These are phyloP conservation scores for Crithidia sp. DNA, from an alignment of 208 protist genomes.

Conservation along the genomic window DNA sequence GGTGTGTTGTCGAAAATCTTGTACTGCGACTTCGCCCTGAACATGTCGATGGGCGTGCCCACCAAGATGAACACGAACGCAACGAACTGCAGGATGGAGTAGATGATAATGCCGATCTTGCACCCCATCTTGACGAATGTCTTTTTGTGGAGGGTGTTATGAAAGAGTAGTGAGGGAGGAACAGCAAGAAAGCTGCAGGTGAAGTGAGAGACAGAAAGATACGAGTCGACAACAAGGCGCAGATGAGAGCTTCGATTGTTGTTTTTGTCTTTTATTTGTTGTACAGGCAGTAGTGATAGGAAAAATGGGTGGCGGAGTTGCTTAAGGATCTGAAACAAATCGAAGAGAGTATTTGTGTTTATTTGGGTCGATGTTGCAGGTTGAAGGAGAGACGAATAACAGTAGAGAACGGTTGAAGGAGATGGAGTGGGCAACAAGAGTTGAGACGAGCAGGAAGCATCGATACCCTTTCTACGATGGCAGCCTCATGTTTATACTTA, in stretches of 20 bases:
- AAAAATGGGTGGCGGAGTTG: too few relatives aligned
- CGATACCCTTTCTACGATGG: too few relatives aligned
- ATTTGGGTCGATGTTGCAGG: too few relatives aligned
- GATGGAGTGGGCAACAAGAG: too few relatives aligned
- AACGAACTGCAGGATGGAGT: conserved; percentile 27
- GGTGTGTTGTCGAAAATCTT: background rate
- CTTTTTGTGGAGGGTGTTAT: too few relatives aligned
- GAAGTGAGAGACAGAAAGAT: background rate
- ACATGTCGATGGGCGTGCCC: conserved; percentile 56
- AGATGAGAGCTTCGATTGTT: background rate
- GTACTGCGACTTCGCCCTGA: conserved; percentile 22
- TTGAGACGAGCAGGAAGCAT: too few relatives aligned
- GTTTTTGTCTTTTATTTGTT: background rate
- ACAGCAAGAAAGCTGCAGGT: background rate
- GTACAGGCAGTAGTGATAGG: background rate
- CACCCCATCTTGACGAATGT: background rate
- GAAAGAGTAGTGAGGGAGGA: background rate
- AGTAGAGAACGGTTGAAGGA: too few relatives aligned
- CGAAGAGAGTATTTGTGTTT: too few relatives aligned
- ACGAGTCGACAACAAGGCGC: too few relatives aligned
- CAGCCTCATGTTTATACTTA: too few relatives aligned
- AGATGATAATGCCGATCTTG: conserved; percentile 51
- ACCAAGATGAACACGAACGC: conserved; percentile 49
- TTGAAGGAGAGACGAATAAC: too few relatives aligned
- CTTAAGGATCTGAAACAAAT: too few relatives aligned